Evolutionary conservation across 495 filamentous ascomycete genomes (phyloP).

Genomic region (Penicillium herquei): DNA sequence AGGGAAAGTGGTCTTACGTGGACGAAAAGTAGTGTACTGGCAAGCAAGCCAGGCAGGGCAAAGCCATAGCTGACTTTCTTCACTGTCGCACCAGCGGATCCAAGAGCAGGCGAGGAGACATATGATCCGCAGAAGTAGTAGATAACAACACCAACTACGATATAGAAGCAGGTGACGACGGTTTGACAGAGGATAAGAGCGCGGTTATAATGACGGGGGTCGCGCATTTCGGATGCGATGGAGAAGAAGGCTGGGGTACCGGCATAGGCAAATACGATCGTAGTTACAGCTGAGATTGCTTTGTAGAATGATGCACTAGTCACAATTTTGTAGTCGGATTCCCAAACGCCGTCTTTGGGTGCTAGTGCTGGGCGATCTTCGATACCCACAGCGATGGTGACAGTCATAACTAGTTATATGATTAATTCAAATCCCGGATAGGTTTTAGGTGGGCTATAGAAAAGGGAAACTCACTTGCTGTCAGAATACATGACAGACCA

Average conservation of each 20-base stretch:
- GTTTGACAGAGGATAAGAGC: constrained; percentile 43
- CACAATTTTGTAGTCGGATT: constrained; percentile 33
- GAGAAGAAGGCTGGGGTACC: constrained; percentile 68
- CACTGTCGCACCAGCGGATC: constrained; percentile 57
- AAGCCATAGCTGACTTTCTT: constrained; percentile 71
- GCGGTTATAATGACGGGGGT: constrained; percentile 56
- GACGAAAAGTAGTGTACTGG: constrained; percentile 27
- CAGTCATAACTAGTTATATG: constrained; percentile 56
- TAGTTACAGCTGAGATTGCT: constrained; percentile 60
- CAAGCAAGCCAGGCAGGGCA: constrained; percentile 55
- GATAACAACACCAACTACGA: constrained; percentile 59
- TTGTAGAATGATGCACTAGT: constrained; percentile 25
- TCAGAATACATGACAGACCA: constrained; percentile 36
- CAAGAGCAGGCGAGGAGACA: constrained; percentile 66
- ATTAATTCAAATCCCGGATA: not conserved
- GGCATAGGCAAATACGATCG: constrained; percentile 65
- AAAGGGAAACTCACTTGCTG: constrained; percentile 37
- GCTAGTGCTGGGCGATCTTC: constrained; percentile 42
- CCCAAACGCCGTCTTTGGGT: constrained; percentile 30
- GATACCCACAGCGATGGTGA: constrained; percentile 66
- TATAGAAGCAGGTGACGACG: constrained; percentile 60
- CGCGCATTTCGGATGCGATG: constrained; percentile 72
- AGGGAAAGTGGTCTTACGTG: constrained; percentile 19
- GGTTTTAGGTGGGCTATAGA: not conserved
- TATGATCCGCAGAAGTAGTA: constrained; percentile 66